phyloP scores from a whole-genome alignment of 176 grass and related monocot genomes.

The Juncus effusus region DNA sequence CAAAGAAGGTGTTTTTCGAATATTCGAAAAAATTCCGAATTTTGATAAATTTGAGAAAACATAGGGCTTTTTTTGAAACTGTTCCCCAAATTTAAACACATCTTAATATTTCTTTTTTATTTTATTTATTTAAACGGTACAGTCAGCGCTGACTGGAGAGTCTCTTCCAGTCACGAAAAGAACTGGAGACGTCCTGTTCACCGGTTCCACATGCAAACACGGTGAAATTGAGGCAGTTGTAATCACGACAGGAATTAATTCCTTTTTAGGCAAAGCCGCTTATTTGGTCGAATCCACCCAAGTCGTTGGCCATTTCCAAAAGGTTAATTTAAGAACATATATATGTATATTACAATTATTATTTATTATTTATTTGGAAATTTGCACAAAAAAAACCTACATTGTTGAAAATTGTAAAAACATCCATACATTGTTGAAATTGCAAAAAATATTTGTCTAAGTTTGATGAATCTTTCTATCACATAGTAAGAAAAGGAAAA shows the following conservation, averaged over 20 bases:
- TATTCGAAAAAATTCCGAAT: neutral
- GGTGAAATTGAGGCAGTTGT: slow-evolving; percentile 72
- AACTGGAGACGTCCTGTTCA: slow-evolving; percentile 54
- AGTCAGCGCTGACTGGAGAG: slow-evolving; percentile 76
- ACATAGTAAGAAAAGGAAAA: no score
- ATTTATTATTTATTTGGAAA: neutral
- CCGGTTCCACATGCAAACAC: slow-evolving; percentile 75
- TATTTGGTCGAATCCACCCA: slow-evolving; percentile 73
- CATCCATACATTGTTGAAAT: neutral
- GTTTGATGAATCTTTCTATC: neutral
- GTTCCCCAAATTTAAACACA: neutral
- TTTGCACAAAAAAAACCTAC: no score
- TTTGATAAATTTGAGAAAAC: neutral
- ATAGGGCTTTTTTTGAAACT: neutral
- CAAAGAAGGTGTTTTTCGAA: no score
- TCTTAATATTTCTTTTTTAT: neutral
- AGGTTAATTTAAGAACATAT: slow-evolving; percentile 36
- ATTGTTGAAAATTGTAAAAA: neutral
- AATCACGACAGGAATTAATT: slow-evolving; percentile 53
- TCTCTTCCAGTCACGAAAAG: slow-evolving; percentile 68
- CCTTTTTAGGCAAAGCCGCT: slow-evolving; percentile 74
- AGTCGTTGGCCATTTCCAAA: slow-evolving; percentile 74
- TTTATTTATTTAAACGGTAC: slow-evolving; percentile 12
- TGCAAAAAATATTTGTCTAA: neutral
- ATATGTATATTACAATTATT: neutral